phyloP scores from a whole-genome alignment of 2,329 filamentous ascomycete species.

The Calonectria pseudoreteaudii region DNA sequence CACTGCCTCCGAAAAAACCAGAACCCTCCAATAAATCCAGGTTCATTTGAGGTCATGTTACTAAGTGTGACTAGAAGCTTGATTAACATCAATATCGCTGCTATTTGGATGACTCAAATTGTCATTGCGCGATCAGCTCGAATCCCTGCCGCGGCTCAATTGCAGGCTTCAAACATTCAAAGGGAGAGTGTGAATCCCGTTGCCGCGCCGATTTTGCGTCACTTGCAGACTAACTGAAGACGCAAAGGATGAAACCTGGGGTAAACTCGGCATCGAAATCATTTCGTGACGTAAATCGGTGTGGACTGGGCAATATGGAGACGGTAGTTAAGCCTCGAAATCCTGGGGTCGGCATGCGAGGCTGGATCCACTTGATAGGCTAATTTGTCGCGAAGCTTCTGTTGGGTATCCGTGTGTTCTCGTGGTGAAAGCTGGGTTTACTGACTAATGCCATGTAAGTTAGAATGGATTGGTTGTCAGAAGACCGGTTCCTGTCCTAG shows the following conservation, averaged over 20 bases:
- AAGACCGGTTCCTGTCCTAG: too few relatives aligned
- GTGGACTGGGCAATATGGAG: neutral
- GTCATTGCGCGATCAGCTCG: too few relatives aligned
- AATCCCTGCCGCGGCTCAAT: too few relatives aligned
- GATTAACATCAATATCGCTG: too few relatives aligned
- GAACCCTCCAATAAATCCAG: too few relatives aligned
- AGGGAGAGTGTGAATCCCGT: too few relatives aligned
- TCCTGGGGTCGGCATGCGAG: neutral
- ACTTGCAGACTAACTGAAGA: neutral
- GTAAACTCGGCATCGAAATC: neutral
- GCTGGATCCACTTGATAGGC: neutral
- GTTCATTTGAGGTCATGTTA: too few relatives aligned
- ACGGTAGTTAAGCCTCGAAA: neutral
- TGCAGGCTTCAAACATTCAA: too few relatives aligned
- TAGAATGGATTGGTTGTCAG: neutral
- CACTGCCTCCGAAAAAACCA: too few relatives aligned
- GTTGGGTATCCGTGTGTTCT: neutral
- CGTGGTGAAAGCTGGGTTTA: neutral
- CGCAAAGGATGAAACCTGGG: neutral
- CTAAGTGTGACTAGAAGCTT: too few relatives aligned
- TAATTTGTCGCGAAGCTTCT: neutral
- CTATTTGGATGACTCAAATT: too few relatives aligned
- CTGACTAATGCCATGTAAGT: neutral
- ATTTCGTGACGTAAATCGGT: neutral
- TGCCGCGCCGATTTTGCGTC: neutral